A percentile compares a stretch with the other conserved stretches of the same genome.
These are phyloP conservation scores for Ogataea ganodermae DNA, from an alignment of 805 yeast species.

Conservation along the genomic window DNA sequence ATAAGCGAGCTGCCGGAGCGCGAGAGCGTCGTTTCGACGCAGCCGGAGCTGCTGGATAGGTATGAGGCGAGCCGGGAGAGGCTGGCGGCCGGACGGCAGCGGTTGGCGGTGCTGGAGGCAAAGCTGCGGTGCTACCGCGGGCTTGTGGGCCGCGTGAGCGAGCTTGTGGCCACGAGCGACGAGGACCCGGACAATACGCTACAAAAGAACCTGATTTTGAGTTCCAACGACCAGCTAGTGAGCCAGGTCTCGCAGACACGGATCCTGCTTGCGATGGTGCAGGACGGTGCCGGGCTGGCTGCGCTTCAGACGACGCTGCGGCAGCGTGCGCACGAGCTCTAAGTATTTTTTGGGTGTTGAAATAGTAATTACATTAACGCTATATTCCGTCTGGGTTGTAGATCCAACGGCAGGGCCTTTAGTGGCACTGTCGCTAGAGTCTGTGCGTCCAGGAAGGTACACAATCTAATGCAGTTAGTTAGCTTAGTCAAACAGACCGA, in stretches of 20 bases:
- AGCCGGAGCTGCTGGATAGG: constrained; percentile 25
- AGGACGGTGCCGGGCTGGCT: constrained; percentile 8
- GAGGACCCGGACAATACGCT: constrained; percentile 14
- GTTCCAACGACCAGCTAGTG: constrained; percentile 26
- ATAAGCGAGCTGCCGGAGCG: constrained; percentile 35
- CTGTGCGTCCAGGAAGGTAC: not conserved
- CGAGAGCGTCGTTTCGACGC: constrained; percentile 20
- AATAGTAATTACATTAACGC: constrained; percentile 9
- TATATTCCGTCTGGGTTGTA: constrained; percentile 1
- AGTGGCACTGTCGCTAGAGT: too few species aligned
- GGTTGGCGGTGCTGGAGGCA: constrained; percentile 15
- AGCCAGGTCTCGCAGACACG: constrained; percentile 24
- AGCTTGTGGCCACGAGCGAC: constrained; percentile 8
- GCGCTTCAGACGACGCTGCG: constrained; percentile 4
- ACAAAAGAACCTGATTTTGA: constrained; percentile 26
- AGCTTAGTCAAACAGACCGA: constrained; percentile 42
- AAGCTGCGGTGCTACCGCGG: constrained; percentile 22
- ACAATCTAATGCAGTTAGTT: constrained; percentile 7
- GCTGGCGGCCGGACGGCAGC: constrained; percentile 20
- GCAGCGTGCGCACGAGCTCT: constrained; percentile 1
- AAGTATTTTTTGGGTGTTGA: not conserved
- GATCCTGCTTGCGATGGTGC: constrained; percentile 20
- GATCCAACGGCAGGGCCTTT: too few species aligned
- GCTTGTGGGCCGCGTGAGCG: constrained; percentile 17
- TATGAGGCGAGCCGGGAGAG: constrained; percentile 25